phyloP scores from a whole-genome alignment of 73 alveolate genomes.

The Loxodes magnus region DNA sequence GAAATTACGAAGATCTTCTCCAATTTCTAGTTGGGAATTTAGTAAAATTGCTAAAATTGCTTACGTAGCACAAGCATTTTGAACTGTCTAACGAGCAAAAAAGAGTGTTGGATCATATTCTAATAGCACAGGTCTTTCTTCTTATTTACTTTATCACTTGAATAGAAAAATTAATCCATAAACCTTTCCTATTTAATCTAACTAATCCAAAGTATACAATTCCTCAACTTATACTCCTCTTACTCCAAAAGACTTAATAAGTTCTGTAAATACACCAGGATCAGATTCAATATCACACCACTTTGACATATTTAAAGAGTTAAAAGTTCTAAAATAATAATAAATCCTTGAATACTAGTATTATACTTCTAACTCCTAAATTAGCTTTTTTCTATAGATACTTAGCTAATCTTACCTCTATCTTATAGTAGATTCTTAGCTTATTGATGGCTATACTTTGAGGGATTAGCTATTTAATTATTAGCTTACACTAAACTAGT shows the following conservation, averaged over 20 bases:
- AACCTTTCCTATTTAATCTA: conserved; percentile 52
- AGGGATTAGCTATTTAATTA: too few species aligned
- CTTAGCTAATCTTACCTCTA: too few species aligned
- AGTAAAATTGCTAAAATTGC: conserved; percentile 78
- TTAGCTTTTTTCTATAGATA: too few species aligned
- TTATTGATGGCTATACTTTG: too few species aligned
- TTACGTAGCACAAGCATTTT: conserved; percentile 94
- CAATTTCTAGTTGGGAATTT: conserved; percentile 77
- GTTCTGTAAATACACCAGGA: conserved; percentile 94
- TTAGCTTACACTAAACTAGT: too few species aligned
- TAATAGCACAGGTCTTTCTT: conserved; percentile 46
- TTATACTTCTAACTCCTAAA: too few species aligned
- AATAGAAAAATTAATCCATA: conserved; percentile 86
- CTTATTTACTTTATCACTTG: conserved; percentile 51
- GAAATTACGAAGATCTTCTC: conserved; percentile 68
- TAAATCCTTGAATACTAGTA: too few species aligned
- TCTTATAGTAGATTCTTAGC: too few species aligned
- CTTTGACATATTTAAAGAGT: conserved; percentile 36
- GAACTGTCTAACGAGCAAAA: conserved; percentile 84
- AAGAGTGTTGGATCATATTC: conserved; percentile 91
- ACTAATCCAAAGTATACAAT: conserved; percentile 57
- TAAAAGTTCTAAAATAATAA: too few species aligned
- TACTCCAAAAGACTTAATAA: conserved; percentile 79
- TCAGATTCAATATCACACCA: conserved; percentile 94
- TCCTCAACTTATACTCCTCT: conserved; percentile 89